A percentile compares a stretch with the other conserved stretches of the same genome.
Conservation (phyloP, 2,329 filamentous ascomycete species). For the Colletotrichum aenigma region DNA sequence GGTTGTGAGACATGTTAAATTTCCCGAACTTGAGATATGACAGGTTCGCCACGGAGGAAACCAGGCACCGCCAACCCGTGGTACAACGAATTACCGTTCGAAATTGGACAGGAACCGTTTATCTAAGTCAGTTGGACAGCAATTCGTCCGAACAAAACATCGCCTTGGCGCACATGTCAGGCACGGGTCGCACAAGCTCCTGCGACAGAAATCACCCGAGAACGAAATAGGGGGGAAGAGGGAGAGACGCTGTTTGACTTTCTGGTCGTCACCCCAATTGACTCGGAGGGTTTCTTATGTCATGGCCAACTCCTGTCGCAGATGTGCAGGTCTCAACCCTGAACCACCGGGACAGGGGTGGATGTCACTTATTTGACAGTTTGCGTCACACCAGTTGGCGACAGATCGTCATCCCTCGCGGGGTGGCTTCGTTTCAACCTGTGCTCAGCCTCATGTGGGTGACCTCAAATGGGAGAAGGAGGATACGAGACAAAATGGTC, state of each 20-base stretch:
- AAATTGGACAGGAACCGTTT: neutral
- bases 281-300: neutral
- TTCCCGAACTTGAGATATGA: neutral
- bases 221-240: neutral
- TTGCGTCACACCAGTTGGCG: neutral
- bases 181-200: neutral
- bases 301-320: neutral
- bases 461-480: neutral
- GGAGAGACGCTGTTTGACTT: neutral
- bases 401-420: neutral
- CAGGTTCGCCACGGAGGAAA: neutral
- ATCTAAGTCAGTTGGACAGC: neutral
- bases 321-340: neutral
- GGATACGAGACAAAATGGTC: fast-evolving
- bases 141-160: neutral
- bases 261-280: neutral
- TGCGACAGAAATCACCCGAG: neutral
- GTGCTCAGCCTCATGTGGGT: neutral
- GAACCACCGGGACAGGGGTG: neutral
- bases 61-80: neutral
- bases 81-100: neutral
- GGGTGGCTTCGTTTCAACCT: neutral
- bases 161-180: neutral
- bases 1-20: neutral
- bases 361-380: neutral